Conservation (phyloP, 345 rosid species). For the Cochlearia excelsa region DNA sequence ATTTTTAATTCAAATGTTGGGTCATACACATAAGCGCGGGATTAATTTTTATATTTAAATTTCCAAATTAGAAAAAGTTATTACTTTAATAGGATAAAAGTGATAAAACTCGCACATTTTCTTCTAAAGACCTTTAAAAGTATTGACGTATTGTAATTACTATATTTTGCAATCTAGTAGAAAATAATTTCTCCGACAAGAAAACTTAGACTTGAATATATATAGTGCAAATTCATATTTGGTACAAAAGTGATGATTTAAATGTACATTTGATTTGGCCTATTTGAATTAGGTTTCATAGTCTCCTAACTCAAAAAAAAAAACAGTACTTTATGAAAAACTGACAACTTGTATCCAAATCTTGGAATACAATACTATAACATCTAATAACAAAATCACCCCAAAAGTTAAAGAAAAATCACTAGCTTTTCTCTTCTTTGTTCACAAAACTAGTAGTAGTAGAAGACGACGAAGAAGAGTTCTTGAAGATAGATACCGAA, state of each 20-base stretch:
- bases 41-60: too few relatives aligned
- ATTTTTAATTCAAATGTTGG: too few relatives aligned
- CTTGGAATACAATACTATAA: slow-evolving; percentile 16
- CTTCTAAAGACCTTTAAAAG: too few relatives aligned
- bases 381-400: slow-evolving; percentile 21
- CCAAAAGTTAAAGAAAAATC: background rate
- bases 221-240: background rate
- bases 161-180: too few relatives aligned
- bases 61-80: too few relatives aligned
- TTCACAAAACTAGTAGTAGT: slow-evolving; percentile 34
- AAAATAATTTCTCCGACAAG: too few relatives aligned
- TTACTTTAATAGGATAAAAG: too few relatives aligned
- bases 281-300: slow-evolving; percentile 12
- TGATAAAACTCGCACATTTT: too few relatives aligned
- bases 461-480: slow-evolving; percentile 28
- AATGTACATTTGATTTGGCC: slow-evolving; percentile 22
- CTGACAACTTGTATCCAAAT: slow-evolving; percentile 24
- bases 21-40: too few relatives aligned
- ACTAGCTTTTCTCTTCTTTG: slow-evolving; percentile 46
- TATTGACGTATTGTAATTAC: too few relatives aligned
- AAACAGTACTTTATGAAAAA: background rate
- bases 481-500: slow-evolving; percentile 47
- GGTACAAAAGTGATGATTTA: slow-evolving; percentile 5
- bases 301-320: background rate
- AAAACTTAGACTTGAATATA: too few relatives aligned